These are phyloP conservation scores for Xylaria sp. DNA, from an alignment of 2,329 filamentous ascomycete genomes.

Conservation along the genomic window DNA sequence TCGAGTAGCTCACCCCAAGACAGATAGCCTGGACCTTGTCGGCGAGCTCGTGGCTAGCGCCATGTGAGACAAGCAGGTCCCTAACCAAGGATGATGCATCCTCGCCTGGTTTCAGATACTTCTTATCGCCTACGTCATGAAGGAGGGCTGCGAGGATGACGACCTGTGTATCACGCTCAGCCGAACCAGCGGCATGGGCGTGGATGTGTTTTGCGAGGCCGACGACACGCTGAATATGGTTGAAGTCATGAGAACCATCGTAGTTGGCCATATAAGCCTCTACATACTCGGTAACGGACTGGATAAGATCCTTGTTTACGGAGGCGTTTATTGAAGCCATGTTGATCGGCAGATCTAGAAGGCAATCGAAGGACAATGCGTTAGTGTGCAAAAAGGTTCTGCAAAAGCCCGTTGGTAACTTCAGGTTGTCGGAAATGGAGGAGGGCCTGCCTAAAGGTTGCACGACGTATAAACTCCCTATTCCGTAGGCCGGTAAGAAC, in stretches of 20 bases:
- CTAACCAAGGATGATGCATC: conserved; percentile 52
- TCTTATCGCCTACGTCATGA: conserved; percentile 87
- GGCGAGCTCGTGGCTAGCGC: conserved; percentile 55
- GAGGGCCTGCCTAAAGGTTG: too few relatives aligned
- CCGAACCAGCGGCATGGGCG: conserved; percentile 30
- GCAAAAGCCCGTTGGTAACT: conserved; percentile 25
- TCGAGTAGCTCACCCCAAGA: conserved; percentile 70
- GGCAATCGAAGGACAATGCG: conserved; percentile 20
- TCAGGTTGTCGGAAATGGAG: conserved; percentile 5
- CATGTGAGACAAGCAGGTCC: conserved; percentile 50
- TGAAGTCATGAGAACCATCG: conserved; percentile 84
- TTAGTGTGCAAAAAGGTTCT: conserved; percentile 20
- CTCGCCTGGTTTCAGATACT: conserved; percentile 61
- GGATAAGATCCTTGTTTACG: conserved; percentile 42
- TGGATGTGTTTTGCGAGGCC: conserved; percentile 65
- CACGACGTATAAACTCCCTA: background rate
- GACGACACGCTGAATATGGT: conserved; percentile 75
- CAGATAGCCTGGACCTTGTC: conserved; percentile 65
- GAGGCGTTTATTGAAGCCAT: conserved; percentile 25
- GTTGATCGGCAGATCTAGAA: conserved; percentile 17
- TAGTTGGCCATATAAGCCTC: conserved; percentile 68
- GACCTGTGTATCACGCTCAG: conserved; percentile 44
- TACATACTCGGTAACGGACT: conserved; percentile 57
- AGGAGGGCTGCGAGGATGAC: conserved; percentile 68
- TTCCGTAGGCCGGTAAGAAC: conserved; percentile 6